Base-by-base conservation (phyloP, 805 yeast species). In the Cyberlindnera samutprakarnensis region DNA sequence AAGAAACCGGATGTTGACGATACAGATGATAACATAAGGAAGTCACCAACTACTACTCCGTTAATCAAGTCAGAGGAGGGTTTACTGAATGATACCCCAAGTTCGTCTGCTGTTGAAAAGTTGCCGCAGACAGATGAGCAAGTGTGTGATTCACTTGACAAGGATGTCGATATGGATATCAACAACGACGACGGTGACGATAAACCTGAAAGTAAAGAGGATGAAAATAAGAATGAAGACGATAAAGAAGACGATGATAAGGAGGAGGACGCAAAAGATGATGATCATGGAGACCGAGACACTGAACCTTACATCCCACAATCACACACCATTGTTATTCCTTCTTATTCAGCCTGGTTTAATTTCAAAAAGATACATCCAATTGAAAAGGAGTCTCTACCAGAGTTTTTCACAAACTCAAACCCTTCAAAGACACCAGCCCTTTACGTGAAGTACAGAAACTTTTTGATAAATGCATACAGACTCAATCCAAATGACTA, bases 291-390 rank as follows among this genome's bases (percentile, higher is more conserved):
- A 4, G 32, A 28, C 3, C 31, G 28, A 6, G 43, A 41, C 12
- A 43, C 46, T 25, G 49, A 42, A 18, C 46, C 50, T 13, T 47
- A 44, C 19, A 41, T 59, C 24, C 61, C 56, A 32, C 96, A 88
- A 58, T 75, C 94, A 0, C 95, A 86, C 51, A 75, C 87, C 0
- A 78, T 87, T 27, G 78, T 87, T 4, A 66, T 87, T 18, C 96
- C 96, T 6, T 84, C 95, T 1, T 88, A 85, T 53, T 69, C 95
- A 0, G 59, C 80, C 19, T 88, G 96, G 96, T 87, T 87, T 53
- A 68, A 77, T 34, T 68, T 83, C 68, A 69, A 70, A 28, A 72
- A 70, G 31, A 70, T 87, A 27, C 84, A 85, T 50, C 72, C 71
- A 31, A 79, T 88, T 39, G 96, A 88, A 57, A 73, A 70, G 37